phyloP scores from a whole-genome alignment of 129 eudicot species.

The Solidago caesia region DNA sequence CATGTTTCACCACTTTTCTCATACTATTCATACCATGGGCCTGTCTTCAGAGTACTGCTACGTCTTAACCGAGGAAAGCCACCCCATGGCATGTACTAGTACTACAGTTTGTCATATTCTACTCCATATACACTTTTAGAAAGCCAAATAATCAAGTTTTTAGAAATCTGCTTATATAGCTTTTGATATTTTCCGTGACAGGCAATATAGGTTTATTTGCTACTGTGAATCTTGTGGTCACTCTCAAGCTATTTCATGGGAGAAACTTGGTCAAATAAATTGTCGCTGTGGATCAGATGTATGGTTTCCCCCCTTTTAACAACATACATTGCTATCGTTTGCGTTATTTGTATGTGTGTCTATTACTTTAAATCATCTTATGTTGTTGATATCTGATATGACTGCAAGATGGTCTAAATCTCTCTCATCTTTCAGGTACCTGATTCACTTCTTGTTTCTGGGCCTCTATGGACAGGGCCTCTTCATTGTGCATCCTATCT shows the following conservation, averaged over 20 bases:
- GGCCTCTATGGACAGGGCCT: conserved; percentile 98
- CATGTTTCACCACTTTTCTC: conserved; percentile 82
- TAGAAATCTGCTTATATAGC: background rate
- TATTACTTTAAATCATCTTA: background rate
- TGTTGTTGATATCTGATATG: background rate
- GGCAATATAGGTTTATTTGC: conserved; percentile 80
- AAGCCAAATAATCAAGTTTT: conserved; percentile 10
- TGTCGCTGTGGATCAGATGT: conserved; percentile 75
- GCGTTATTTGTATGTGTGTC: background rate
- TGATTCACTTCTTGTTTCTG: conserved; percentile 64
- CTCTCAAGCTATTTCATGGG: conserved; percentile 71
- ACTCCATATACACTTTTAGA: background rate
- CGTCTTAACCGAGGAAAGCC: conserved; percentile 74
- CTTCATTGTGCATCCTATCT: conserved; percentile 67
- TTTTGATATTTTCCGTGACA: conserved; percentile 24
- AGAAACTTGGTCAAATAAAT: conserved; percentile 55
- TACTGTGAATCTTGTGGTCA: conserved; percentile 78
- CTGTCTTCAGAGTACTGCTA: conserved; percentile 85
- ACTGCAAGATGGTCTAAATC: conserved; percentile 2
- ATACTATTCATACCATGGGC: conserved; percentile 94
- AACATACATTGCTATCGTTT: background rate
- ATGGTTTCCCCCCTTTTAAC: conserved; percentile 9
- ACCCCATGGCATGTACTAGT: conserved; percentile 55
- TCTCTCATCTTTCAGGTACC: conserved; percentile 48
- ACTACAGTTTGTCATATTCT: conserved; percentile 1